Conservation (phyloP, 2,329 filamentous ascomycete species). For the Nannizzia gypsea region DNA sequence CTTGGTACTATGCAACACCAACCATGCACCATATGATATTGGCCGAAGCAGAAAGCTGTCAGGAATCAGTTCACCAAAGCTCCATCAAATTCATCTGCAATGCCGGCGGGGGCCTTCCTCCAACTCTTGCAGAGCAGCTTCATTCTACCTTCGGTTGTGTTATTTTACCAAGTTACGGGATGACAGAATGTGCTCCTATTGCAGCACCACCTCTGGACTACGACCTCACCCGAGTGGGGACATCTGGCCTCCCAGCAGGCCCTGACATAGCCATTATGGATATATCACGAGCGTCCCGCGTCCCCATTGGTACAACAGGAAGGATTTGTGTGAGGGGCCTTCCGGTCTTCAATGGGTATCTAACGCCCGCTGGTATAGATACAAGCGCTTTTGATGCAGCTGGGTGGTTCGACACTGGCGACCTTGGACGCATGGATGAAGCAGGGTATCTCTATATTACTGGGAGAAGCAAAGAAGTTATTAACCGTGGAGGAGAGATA, state of each 20-base stretch:
- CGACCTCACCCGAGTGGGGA: neutral
- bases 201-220: neutral
- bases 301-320: neutral
- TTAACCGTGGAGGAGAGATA: constrained; percentile 4
- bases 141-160: neutral
- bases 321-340: constrained; percentile 2
- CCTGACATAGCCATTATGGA: constrained; percentile 3
- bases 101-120: neutral
- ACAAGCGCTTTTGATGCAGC: neutral
- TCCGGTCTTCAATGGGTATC: constrained; percentile 2
- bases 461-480: constrained; percentile 5
- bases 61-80: neutral
- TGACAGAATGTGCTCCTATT: constrained; percentile 6
- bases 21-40: constrained; percentile 6
- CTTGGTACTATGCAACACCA: constrained; percentile 6
- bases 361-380: neutral
- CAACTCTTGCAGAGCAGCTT: neutral
- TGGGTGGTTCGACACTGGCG: constrained; percentile 5
- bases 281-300: neutral
- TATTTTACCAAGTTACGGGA: constrained; percentile 4
- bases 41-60: neutral
- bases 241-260: neutral
- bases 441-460: constrained; percentile 5
- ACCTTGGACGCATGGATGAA: constrained; percentile 3
- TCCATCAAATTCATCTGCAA: constrained; percentile 4